A percentile compares a stretch with the other conserved stretches of the same genome.
Evolutionary conservation across 1,284 basidiomycete species (phyloP).

Genomic region (Austropuccinia psidii): DNA sequence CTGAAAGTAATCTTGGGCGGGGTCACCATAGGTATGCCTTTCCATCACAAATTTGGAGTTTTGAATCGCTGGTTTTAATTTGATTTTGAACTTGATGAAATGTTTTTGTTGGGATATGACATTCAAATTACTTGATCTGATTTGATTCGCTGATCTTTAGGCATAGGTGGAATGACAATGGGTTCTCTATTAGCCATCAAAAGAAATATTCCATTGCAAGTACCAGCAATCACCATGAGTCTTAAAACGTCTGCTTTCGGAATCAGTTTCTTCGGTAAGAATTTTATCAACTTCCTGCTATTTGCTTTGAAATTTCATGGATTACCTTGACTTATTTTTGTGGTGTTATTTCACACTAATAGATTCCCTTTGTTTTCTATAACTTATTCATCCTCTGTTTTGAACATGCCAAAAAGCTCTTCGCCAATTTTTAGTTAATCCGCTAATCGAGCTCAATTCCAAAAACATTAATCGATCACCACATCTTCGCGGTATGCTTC

Average conservation of each 20-base stretch:
- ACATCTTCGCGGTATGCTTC: slow-evolving; percentile 4
- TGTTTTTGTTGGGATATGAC: neutral
- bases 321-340: neutral
- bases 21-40: neutral
- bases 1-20: slow-evolving; percentile 11
- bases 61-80: neutral
- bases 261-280: slow-evolving; percentile 16
- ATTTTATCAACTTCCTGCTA: neutral
- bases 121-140: neutral
- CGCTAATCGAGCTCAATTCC: neutral
- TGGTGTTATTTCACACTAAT: too few relatives aligned
- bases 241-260: slow-evolving; percentile 3
- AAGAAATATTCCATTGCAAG: neutral
- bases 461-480: neutral
- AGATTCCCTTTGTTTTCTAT: too few relatives aligned
- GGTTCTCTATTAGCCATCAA: slow-evolving; percentile 12
- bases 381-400: too few relatives aligned
- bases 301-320: neutral
- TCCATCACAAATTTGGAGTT: too few relatives aligned
- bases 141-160: neutral
- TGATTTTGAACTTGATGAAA: neutral
- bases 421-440: slow-evolving; percentile 10
- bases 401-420: neutral
- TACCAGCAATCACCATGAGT: slow-evolving; percentile 8
- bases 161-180: slow-evolving; percentile 2